Percentiles rank a stretch among this genome's conserved stretches.
Evolutionary conservation across 257 asterid species (phyloP).

Genomic region (Apocynum venetum): DNA sequence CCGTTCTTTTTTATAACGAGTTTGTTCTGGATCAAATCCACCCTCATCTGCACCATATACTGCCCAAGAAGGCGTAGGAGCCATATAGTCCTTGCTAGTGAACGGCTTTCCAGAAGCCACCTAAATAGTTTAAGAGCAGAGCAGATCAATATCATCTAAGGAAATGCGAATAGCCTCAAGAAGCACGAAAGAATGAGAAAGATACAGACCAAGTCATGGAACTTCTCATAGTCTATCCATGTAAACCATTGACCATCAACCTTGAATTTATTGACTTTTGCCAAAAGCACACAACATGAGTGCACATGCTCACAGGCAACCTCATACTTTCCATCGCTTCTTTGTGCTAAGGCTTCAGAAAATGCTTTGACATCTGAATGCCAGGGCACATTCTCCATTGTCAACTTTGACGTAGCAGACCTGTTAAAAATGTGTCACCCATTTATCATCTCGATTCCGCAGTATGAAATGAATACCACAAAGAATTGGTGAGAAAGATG

Average conservation of each 20-base stretch:
- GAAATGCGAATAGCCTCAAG: not conserved
- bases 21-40: slow-evolving; percentile 88
- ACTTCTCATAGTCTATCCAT: slow-evolving; percentile 97
- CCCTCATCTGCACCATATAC: slow-evolving; percentile 98
- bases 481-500: not conserved
- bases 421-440: slow-evolving; percentile 30
- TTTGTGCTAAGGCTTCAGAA: slow-evolving; percentile 74
- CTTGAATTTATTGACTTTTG: slow-evolving; percentile 79
- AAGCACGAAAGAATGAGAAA: not conserved
- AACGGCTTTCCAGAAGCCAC: slow-evolving; percentile 70
- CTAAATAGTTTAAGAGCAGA: slow-evolving; percentile 32
- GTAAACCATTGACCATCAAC: slow-evolving; percentile 81
- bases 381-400: slow-evolving; percentile 99
- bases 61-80: slow-evolving; percentile 89
- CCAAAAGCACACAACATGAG: slow-evolving; percentile 93
- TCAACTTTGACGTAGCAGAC: slow-evolving; percentile 92
- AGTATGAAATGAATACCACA: slow-evolving; percentile 1
- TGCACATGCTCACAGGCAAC: slow-evolving; percentile 97
- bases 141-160: not conserved
- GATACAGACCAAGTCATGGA: slow-evolving; percentile 77
- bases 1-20: slow-evolving; percentile 72
- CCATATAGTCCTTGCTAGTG: slow-evolving; percentile 84
- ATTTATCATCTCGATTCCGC: not conserved
- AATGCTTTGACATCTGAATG: slow-evolving; percentile 89
- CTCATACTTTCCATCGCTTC: slow-evolving; percentile 81